phyloP scores from a whole-genome alignment of 495 filamentous ascomycete species.

The Xylaria palmicola region DNA sequence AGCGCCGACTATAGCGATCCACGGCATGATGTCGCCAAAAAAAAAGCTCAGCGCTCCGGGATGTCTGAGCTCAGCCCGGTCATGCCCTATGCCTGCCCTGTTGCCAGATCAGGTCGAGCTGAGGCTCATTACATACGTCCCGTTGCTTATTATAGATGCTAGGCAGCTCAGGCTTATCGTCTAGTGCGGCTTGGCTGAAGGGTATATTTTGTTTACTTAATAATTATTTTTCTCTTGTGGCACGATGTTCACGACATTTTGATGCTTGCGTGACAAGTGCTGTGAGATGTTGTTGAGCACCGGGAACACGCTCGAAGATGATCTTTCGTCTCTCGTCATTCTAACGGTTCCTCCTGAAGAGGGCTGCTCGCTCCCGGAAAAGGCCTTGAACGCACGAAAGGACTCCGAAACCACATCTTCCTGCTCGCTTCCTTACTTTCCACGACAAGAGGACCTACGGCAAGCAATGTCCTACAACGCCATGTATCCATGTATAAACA shows the following conservation, averaged over 20 bases:
- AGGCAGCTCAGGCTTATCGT: not conserved
- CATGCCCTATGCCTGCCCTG: not conserved
- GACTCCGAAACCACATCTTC: not conserved
- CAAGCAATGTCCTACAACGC: not conserved
- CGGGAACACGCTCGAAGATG: no score
- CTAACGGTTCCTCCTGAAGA: no score
- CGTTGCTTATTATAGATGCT: constrained; percentile 8
- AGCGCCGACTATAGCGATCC: not conserved
- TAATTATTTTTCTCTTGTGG: no score
- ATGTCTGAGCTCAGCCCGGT: not conserved
- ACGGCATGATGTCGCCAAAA: not conserved
- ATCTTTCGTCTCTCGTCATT: no score
- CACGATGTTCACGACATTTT: no score
- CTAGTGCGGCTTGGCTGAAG: not conserved
- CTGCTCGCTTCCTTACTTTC: no score
- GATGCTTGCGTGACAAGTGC: not conserved
- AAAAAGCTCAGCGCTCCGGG: not conserved
- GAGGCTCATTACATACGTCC: constrained; percentile 2
- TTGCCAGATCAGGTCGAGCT: not conserved
- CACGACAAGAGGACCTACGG: not conserved
- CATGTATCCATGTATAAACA: not conserved
- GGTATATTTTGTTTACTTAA: not conserved
- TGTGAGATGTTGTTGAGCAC: not conserved
- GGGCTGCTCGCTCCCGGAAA: not conserved
- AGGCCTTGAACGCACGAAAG: not conserved